Conservation (phyloP, 2,329 filamentous ascomycete species). For the Apiospora saccharicola region DNA sequence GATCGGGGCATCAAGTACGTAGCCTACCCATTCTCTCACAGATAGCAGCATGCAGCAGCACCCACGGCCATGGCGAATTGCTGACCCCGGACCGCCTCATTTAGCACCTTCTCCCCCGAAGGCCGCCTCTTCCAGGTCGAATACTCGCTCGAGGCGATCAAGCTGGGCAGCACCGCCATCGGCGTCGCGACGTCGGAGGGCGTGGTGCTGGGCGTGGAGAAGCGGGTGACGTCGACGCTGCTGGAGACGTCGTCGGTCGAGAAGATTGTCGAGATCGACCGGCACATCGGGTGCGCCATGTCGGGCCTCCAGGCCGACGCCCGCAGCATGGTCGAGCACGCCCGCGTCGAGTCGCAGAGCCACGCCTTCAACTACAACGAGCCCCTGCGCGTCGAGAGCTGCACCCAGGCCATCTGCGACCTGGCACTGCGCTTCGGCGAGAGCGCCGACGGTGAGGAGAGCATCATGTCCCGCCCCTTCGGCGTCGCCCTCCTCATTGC, state of each 20-base stretch:
- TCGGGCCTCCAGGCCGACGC: conserved; percentile 97
- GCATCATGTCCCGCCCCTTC: conserved; percentile 97
- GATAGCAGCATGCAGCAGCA: neutral
- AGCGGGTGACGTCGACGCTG: conserved; percentile 96
- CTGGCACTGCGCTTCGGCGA: conserved; percentile 95
- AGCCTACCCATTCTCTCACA: conserved; percentile 29
- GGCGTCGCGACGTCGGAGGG: conserved; percentile 95
- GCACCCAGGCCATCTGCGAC: conserved; percentile 98
- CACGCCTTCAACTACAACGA: conserved; percentile 99
- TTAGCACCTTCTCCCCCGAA: conserved; percentile 98
- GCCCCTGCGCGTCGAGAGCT: conserved; percentile 92
- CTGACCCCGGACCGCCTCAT: conserved; percentile 22
- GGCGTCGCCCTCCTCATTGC: conserved; percentile 96
- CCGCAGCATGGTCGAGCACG: conserved; percentile 97
- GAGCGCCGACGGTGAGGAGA: conserved; percentile 96
- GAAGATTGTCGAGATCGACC: conserved; percentile 99
- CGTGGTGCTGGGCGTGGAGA: conserved; percentile 96
- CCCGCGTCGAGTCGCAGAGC: conserved; percentile 95
- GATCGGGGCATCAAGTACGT: conserved; percentile 97
- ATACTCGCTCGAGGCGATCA: conserved; percentile 99
- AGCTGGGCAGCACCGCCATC: conserved; percentile 97
- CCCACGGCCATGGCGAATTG: conserved; percentile 31
- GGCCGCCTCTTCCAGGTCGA: conserved; percentile 99
- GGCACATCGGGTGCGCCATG: conserved; percentile 99
- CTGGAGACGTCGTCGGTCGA: conserved; percentile 98